These are phyloP conservation scores for Teunomyces tritomae DNA, from an alignment of 805 yeast genomes.

Conservation along the genomic window DNA sequence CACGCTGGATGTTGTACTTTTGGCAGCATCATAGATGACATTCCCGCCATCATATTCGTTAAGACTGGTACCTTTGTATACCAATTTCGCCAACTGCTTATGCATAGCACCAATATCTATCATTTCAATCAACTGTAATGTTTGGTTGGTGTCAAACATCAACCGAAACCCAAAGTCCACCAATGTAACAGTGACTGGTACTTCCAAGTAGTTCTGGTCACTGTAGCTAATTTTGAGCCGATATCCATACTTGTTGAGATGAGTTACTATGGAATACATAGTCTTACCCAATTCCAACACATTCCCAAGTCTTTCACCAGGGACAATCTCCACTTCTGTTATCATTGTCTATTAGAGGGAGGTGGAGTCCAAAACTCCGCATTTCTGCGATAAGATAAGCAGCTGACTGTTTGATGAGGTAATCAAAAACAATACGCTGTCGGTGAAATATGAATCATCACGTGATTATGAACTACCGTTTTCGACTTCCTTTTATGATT, in stretches of 20 bases:
- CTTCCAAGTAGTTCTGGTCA: slow-evolving; percentile 24
- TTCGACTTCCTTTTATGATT: no score
- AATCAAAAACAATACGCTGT: no score
- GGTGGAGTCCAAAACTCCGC: not conserved
- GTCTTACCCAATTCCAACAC: slow-evolving; percentile 27
- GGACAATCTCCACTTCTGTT: slow-evolving; percentile 15
- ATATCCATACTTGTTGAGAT: slow-evolving; percentile 24
- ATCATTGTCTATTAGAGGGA: slow-evolving; percentile 5
- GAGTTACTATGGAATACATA: slow-evolving; percentile 26
- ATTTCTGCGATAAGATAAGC: not conserved
- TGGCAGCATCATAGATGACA: not conserved
- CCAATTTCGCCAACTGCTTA: slow-evolving; percentile 12
- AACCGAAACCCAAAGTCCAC: slow-evolving; percentile 17
- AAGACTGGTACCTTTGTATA: slow-evolving; percentile 32
- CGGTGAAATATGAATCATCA: no score
- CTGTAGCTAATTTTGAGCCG: slow-evolving; percentile 30
- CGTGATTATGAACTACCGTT: no score
- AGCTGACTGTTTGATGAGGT: no score
- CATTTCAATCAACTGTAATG: slow-evolving; percentile 11
- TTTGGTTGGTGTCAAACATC: slow-evolving; percentile 10
- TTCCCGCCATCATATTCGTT: slow-evolving; percentile 21
- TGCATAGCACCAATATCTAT: slow-evolving; percentile 6
- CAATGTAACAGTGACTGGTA: slow-evolving; percentile 31
- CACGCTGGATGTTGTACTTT: not conserved
- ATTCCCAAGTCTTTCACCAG: slow-evolving; percentile 38